Conservation (phyloP, 257 asterid genomes). For the Capsicum rhomboideum region DNA sequence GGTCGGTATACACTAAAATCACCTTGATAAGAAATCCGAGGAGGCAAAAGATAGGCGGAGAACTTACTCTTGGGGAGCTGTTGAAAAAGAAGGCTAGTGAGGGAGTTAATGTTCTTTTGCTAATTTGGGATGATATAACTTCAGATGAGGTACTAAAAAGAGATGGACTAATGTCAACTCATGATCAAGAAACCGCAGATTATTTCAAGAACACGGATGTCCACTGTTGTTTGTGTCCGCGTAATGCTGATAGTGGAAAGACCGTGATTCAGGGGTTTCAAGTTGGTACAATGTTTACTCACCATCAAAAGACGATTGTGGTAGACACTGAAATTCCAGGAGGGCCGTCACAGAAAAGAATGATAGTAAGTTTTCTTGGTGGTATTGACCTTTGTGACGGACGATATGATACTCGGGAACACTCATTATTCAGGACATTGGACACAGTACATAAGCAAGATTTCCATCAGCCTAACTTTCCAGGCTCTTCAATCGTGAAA, state of each 20-base stretch:
- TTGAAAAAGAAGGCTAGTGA: conserved; percentile 62
- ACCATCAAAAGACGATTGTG: conserved; percentile 73
- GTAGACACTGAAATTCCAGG: conserved; percentile 39
- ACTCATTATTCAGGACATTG: conserved; percentile 58
- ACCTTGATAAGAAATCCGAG: conserved; percentile 47
- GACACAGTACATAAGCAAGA: conserved; percentile 49
- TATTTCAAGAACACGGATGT: conserved; percentile 57
- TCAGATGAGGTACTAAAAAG: conserved; percentile 36
- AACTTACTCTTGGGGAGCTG: conserved; percentile 54
- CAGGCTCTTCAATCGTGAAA: conserved; percentile 54
- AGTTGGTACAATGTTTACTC: conserved; percentile 78
- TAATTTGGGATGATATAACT: conserved; percentile 86
- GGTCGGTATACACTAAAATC: conserved; percentile 67
- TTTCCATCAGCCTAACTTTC: conserved; percentile 85
- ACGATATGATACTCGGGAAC: conserved; percentile 55
- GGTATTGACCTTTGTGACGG: conserved; percentile 97
- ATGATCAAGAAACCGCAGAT: conserved; percentile 62
- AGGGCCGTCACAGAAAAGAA: conserved; percentile 24
- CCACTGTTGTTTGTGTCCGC: conserved; percentile 62
- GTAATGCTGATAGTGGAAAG: conserved; percentile 50
- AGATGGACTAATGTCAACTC: conserved; percentile 84
- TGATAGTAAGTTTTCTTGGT: conserved; percentile 64
- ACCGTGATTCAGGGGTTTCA: conserved; percentile 56
- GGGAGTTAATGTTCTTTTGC: conserved; percentile 69
- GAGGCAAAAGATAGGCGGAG: conserved; percentile 46